A percentile compares a stretch with the other conserved stretches of the same genome.
Evolutionary conservation across 73 alveolate genomes (phyloP).

Genomic region (Urostyla sp.): DNA sequence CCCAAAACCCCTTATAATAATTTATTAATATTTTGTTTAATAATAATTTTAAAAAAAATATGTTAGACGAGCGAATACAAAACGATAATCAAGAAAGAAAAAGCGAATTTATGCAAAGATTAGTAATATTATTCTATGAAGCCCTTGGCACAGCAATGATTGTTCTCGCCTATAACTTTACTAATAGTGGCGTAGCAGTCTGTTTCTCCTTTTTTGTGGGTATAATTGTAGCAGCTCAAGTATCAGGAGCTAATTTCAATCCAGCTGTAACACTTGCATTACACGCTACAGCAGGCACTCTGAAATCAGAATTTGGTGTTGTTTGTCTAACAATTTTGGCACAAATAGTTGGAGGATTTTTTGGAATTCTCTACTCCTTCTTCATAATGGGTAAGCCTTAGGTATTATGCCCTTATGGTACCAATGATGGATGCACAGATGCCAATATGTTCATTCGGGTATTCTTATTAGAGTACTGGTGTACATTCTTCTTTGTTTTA

Average conservation of each 20-base stretch:
- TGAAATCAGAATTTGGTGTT: not conserved
- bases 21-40: too few relatives aligned
- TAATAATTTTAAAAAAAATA: too few relatives aligned
- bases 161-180: not conserved
- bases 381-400: conserved; percentile 26
- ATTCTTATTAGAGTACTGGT: conserved; percentile 26
- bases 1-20: too few relatives aligned
- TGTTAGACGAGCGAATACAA: too few relatives aligned
- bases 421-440: not conserved
- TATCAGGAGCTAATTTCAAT: conserved; percentile 63
- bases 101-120: too few relatives aligned
- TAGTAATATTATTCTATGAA: conserved; percentile 27
- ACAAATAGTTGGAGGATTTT: conserved; percentile 20
- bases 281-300: not conserved
- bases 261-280: conserved; percentile 65
- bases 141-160: conserved; percentile 22
- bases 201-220: conserved; percentile 23
- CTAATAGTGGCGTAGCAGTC: not conserved
- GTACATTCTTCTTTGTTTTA: conserved; percentile 29
- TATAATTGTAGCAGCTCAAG: conserved; percentile 22
- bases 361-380: conserved; percentile 7
- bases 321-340: conserved; percentile 12
- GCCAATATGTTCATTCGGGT: conserved; percentile 7
- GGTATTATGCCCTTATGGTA: not conserved
- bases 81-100: too few relatives aligned